Evolutionary conservation across 2,329 filamentous ascomycete species (phyloP).

Genomic region (Fusarium globosum): DNA sequence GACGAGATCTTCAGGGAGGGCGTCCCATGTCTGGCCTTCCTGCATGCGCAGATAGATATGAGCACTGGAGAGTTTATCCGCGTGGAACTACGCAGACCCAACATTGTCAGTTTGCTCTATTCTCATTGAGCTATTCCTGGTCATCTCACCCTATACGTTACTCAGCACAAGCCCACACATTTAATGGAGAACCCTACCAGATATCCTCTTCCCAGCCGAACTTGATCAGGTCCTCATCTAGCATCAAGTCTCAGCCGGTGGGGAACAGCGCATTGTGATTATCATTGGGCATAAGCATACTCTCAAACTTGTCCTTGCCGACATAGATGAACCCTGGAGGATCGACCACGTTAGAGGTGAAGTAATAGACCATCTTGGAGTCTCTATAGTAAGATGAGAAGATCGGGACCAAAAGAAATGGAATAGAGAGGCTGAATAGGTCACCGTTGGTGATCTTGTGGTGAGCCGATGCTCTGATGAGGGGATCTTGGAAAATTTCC

Average conservation of each 20-base stretch:
- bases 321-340: slow-evolving; percentile 93
- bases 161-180: slow-evolving; percentile 14
- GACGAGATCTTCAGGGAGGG: slow-evolving; percentile 78
- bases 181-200: slow-evolving; percentile 69
- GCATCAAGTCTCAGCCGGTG: slow-evolving; percentile 31
- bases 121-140: not conserved
- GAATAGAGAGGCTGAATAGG: not conserved
- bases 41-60: slow-evolving; percentile 93
- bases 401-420: not conserved
- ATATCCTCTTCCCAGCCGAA: slow-evolving; percentile 95
- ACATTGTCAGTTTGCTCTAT: not conserved
- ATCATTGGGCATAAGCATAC: slow-evolving; percentile 62
- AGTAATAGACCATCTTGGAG: slow-evolving; percentile 88
- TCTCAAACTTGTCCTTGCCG: slow-evolving; percentile 99
- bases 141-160: slow-evolving; percentile 35
- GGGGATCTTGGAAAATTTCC: slow-evolving; percentile 42
- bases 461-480: slow-evolving; percentile 15
- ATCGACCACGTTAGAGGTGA: slow-evolving; percentile 84
- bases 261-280: slow-evolving; percentile 11
- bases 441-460: not conserved
- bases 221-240: slow-evolving; percentile 97
- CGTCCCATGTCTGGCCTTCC: slow-evolving; percentile 85
- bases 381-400: accelerated
- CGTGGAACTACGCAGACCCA: slow-evolving; percentile 79
- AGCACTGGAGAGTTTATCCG: slow-evolving; percentile 94